Percentiles rank a stretch among this genome's conserved stretches.
Conservation (phyloP, 2,329 filamentous ascomycete genomes). For the Cyclaneusma minus region DNA sequence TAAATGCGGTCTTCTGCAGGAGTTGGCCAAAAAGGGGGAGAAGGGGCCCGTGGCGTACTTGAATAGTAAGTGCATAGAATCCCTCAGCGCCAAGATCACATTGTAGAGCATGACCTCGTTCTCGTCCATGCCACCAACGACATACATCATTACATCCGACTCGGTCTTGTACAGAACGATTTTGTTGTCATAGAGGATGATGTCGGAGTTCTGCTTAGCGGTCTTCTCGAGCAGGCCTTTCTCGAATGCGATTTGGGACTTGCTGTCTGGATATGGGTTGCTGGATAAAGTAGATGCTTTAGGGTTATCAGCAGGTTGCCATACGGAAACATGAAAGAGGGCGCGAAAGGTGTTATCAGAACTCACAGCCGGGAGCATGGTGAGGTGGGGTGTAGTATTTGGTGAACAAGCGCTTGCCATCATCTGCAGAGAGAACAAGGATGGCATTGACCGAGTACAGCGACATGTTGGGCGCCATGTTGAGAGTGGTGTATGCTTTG, state of each 20-base stretch:
- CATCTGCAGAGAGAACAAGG: conserved; percentile 68
- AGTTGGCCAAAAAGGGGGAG: not conserved
- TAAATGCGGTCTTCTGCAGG: not conserved
- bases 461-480: conserved; percentile 63
- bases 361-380: conserved; percentile 20
- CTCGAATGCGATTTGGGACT: conserved; percentile 92
- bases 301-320: conserved; percentile 4
- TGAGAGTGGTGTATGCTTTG: too few species aligned
- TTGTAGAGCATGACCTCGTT: conserved; percentile 96
- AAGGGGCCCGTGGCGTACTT: conserved; percentile 45
- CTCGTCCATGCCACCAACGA: conserved; percentile 81
- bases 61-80: conserved; percentile 78
- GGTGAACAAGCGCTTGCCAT: conserved; percentile 79
- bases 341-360: conserved; percentile 9
- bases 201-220: conserved; percentile 85
- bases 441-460: conserved; percentile 65
- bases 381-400: conserved; percentile 79
- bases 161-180: conserved; percentile 97
- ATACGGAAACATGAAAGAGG: conserved; percentile 3
- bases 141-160: conserved; percentile 91
- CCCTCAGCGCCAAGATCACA: conserved; percentile 77
- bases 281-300: conserved; percentile 33
- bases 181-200: conserved; percentile 93
- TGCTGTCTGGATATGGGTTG: conserved; percentile 74
- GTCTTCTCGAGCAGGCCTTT: conserved; percentile 94